phyloP scores from a whole-genome alignment of 179 eudicot genomes.

The Beta lomatogona region DNA sequence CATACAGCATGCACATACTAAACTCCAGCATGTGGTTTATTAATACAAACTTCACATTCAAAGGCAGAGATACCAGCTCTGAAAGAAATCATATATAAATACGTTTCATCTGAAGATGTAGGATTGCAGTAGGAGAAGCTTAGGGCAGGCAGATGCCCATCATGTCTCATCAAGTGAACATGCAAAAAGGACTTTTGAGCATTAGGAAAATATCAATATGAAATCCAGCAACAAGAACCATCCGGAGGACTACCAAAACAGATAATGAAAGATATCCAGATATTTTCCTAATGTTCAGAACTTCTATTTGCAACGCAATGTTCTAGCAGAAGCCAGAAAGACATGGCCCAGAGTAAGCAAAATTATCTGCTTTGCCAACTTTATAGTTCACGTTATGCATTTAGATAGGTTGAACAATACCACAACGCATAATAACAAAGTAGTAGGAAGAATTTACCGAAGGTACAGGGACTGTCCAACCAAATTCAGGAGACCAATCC shows the following conservation, averaged over 20 bases:
- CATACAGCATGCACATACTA: neutral
- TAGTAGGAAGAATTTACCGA: constrained; percentile 38
- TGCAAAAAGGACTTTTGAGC: neutral
- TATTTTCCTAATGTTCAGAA: neutral
- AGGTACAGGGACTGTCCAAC: constrained; percentile 62
- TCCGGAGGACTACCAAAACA: neutral
- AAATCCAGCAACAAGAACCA: neutral
- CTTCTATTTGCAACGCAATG: neutral
- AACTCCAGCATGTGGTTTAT: neutral
- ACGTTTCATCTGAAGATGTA: neutral
- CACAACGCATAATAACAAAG: neutral
- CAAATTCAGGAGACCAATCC: constrained; percentile 66
- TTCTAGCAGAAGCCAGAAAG: neutral
- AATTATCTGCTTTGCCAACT: neutral
- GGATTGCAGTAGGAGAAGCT: neutral
- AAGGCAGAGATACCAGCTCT: neutral
- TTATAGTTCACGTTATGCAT: neutral
- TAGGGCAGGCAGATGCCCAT: neutral
- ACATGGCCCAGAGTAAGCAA: neutral
- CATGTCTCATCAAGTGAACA: neutral
- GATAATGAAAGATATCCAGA: neutral
- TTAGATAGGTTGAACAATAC: neutral
- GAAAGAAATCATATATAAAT: neutral
- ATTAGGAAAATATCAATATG: neutral
- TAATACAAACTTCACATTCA: neutral